Evolutionary conservation across 202 grass and related monocot genomes (phyloP).

Genomic region (Bolboschoenoplectus hybrid): DNA sequence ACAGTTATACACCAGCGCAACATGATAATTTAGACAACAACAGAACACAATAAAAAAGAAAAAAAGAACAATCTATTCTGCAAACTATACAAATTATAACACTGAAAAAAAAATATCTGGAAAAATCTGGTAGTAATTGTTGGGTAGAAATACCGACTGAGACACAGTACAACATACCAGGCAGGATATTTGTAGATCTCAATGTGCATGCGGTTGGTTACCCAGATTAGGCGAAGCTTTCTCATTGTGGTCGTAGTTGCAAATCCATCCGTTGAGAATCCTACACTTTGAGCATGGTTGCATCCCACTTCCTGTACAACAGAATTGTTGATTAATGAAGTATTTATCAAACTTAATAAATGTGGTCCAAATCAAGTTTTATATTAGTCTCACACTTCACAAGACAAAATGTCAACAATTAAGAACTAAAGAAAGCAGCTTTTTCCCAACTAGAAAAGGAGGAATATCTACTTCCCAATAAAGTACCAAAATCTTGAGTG

Average conservation of each 20-base stretch:
- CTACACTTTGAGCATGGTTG: conserved; percentile 92
- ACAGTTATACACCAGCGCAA: conserved; percentile 34
- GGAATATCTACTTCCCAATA: conserved; percentile 8
- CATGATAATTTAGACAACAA: neutral
- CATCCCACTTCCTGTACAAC: conserved; percentile 84
- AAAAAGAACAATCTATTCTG: conserved; percentile 1
- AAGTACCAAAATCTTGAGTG: neutral
- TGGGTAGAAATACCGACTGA: neutral
- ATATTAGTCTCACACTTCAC: neutral
- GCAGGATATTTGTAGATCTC: conserved; percentile 96
- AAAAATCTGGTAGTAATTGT: neutral
- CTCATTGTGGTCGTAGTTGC: conserved; percentile 93
- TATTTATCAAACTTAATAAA: conserved; percentile 18
- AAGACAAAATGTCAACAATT: neutral
- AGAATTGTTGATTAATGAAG: neutral
- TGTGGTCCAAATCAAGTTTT: conserved; percentile 14
- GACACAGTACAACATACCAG: conserved; percentile 55
- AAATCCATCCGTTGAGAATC: conserved; percentile 96
- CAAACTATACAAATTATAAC: conserved; percentile 7
- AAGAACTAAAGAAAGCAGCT: neutral
- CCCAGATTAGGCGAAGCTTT: conserved; percentile 94
- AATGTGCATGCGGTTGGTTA: conserved; percentile 95
- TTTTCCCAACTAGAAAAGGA: neutral
- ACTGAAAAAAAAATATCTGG: neutral
- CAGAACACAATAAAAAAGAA: neutral